phyloP scores from a whole-genome alignment of 139 green algal genomes.

The Yamagishiella unicocca region DNA sequence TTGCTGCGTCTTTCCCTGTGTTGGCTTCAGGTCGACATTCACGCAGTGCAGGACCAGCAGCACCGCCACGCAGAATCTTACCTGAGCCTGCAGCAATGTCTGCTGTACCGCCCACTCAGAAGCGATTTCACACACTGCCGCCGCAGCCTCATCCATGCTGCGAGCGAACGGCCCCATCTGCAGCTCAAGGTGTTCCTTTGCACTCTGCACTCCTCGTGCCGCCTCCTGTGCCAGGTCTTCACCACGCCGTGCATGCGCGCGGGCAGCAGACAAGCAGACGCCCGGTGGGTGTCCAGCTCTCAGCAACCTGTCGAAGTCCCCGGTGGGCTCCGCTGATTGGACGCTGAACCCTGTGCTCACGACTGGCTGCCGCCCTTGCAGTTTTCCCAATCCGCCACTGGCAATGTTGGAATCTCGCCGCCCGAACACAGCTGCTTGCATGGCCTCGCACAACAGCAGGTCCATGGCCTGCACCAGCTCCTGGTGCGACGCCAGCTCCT shows the following conservation, averaged over 20 bases:
- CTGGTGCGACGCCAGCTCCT: constrained; percentile 10
- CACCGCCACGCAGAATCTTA: too few species aligned
- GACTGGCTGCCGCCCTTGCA: too few species aligned
- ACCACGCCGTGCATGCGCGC: background rate
- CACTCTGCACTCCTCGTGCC: background rate
- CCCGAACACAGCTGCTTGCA: background rate
- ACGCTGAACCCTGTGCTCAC: too few species aligned
- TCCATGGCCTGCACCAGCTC: constrained; percentile 22
- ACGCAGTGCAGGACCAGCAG: too few species aligned
- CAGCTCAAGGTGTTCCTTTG: constrained; percentile 7
- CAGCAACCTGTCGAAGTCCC: background rate
- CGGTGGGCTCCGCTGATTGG: background rate
- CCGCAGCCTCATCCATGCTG: background rate
- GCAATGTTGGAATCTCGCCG: too few species aligned
- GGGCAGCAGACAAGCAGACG: background rate
- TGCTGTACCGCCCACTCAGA: background rate
- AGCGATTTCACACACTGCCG: background rate
- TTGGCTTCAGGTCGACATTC: too few species aligned
- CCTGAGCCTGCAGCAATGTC: background rate
- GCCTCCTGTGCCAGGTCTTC: constrained; percentile 27
- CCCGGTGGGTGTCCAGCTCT: background rate
- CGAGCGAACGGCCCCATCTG: background rate
- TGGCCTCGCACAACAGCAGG: constrained; percentile 1
- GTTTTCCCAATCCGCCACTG: too few species aligned
- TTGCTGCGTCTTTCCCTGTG: too few species aligned